Base-by-base conservation (phyloP, 2,329 filamentous ascomycete genomes). In the Simplicillium sp. region DNA sequence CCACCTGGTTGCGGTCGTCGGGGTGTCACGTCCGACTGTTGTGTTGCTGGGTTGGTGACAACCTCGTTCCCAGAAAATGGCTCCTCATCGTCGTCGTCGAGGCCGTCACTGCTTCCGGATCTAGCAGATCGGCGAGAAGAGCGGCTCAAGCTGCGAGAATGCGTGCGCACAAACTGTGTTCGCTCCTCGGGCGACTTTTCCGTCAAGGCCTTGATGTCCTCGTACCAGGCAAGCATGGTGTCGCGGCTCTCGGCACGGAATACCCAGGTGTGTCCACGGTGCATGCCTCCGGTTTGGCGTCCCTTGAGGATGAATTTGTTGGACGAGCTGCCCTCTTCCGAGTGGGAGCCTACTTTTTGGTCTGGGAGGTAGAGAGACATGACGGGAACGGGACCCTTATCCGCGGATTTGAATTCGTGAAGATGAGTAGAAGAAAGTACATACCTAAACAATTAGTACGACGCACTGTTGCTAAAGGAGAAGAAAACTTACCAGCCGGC, bases 291-390 rank as follows among this genome's bases (percentile, higher is more conserved):
- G 4, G 88, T 92, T 64, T 97, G 90, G 45, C 89, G 84, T 35
- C 92, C 92, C 63, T 97, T 98, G 54, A 98, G 80, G 61, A 96
- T 87, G 60, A 98, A 98, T 60, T 98, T 98, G 68, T 95, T 90
- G 33, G 88, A 96, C 11, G 84, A 86, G 11, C 87, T 89, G 37
- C 79, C 82, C 44, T 80, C 78, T 45, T 80, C 76, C 9, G 90
- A 96, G 58, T 94, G 88, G 29, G 89, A 94, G 31, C 92, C 92
- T 43, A 98, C 74, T 59, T 95, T 96, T 64, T 97, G 92, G 52
- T 97, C 92, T 7, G 85, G 85, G 20, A 98, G 76, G 58, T 92
- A 94, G 42, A 98, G 72, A 34, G 92, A 97, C 90, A 98, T 96
- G 57, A 97, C 79, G 1, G 92, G 92, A 32, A 85, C 82, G 62